phyloP scores from a whole-genome alignment of 2,329 filamentous ascomycete genomes.

The Ilyonectria destructans region DNA sequence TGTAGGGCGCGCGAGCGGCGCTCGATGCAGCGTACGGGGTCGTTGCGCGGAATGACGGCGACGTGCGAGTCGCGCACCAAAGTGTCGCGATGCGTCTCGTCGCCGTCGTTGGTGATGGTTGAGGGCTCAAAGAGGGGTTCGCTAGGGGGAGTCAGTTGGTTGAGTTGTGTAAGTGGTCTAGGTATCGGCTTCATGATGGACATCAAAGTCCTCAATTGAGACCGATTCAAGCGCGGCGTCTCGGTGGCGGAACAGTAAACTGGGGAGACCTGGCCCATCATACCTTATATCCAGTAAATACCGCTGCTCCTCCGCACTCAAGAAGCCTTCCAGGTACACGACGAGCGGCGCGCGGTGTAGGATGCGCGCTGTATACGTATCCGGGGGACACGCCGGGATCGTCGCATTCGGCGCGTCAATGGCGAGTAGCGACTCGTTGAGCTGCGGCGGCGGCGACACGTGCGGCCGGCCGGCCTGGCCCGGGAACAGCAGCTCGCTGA shows the following conservation, averaged over 20 bases:
- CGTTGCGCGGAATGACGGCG: constrained; percentile 65
- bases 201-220: neutral
- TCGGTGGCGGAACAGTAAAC: too few relatives aligned
- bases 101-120: constrained; percentile 66
- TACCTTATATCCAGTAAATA: constrained; percentile 69
- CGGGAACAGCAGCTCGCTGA: constrained; percentile 57
- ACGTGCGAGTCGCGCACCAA: constrained; percentile 68
- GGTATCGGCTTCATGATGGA: too few relatives aligned
- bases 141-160: constrained; percentile 48
- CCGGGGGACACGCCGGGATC: constrained; percentile 55
- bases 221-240: neutral
- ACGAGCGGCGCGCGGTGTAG: constrained; percentile 67
- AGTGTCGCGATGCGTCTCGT: constrained; percentile 58
- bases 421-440: constrained; percentile 69
- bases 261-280: constrained; percentile 1
- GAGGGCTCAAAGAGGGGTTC: constrained; percentile 66
- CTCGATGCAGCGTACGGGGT: constrained; percentile 64
- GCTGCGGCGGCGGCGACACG: constrained; percentile 59
- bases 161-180: too few relatives aligned
- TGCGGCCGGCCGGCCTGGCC: constrained; percentile 35
- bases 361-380: constrained; percentile 65
- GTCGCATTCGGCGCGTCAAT: constrained; percentile 60
- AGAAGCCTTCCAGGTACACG: constrained; percentile 69
- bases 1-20: constrained; percentile 64
- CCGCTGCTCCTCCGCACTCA: constrained; percentile 61